Conservation (phyloP, 805 yeast species). For the Candida argentea region DNA sequence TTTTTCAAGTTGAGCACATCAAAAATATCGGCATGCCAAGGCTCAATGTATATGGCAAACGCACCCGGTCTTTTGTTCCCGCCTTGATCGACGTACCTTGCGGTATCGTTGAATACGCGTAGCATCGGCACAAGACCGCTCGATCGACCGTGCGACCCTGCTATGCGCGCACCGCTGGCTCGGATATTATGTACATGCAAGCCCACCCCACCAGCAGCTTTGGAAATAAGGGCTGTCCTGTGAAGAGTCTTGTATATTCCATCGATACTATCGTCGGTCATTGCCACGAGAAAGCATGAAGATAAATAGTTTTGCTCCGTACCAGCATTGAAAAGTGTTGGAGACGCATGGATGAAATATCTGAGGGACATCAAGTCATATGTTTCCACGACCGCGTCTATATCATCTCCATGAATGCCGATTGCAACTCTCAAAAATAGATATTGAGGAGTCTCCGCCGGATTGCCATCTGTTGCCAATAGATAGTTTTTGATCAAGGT, state of each 20-base stretch:
- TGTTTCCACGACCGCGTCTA: slow-evolving; percentile 64
- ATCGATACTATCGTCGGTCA: slow-evolving; percentile 91
- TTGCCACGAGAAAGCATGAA: slow-evolving; percentile 84
- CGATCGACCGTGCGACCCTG: slow-evolving; percentile 88
- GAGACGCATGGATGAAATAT: slow-evolving; percentile 90
- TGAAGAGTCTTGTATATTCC: slow-evolving; percentile 89
- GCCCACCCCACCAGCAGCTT: slow-evolving; percentile 95
- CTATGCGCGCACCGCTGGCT: slow-evolving; percentile 75
- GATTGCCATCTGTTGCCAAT: slow-evolving; percentile 37
- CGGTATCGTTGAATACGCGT: slow-evolving; percentile 90
- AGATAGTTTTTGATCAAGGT: slow-evolving; percentile 87
- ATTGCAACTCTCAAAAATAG: slow-evolving; percentile 84
- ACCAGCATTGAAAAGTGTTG: slow-evolving; percentile 90
- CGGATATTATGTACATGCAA: slow-evolving; percentile 82
- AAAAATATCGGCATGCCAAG: slow-evolving; percentile 93
- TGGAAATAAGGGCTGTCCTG: slow-evolving; percentile 82
- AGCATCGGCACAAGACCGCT: slow-evolving; percentile 95
- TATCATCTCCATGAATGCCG: slow-evolving; percentile 72
- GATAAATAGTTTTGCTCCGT: slow-evolving; percentile 79
- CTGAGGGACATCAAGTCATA: slow-evolving; percentile 80
- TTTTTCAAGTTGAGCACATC: slow-evolving; percentile 80
- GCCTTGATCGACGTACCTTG: slow-evolving; percentile 96
- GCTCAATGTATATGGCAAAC: slow-evolving; percentile 85
- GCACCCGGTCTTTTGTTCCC: slow-evolving; percentile 99
- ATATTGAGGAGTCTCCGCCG: slow-evolving; percentile 90